phyloP scores from a whole-genome alignment of 2,329 filamentous ascomycete genomes.

The Alternaria sp. region DNA sequence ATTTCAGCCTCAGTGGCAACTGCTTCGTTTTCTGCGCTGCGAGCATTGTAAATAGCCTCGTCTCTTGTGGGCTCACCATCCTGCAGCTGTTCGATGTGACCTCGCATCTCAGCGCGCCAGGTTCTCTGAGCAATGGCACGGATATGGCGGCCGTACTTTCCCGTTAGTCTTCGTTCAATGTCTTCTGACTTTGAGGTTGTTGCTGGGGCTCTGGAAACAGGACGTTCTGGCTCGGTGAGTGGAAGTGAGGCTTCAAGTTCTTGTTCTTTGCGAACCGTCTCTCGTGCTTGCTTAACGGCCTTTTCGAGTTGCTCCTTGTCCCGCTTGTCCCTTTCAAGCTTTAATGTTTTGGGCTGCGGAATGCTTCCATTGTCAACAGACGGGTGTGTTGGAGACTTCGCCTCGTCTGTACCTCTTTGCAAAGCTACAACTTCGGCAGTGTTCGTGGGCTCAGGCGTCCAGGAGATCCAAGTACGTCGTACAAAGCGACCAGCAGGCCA shows the following conservation, averaged over 20 bases:
- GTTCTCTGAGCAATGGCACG: not conserved
- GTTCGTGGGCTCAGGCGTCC: not conserved
- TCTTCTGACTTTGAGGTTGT: not conserved
- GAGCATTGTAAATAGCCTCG: not conserved
- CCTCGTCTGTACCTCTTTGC: not conserved
- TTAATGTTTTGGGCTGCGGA: not conserved
- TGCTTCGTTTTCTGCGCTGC: not conserved
- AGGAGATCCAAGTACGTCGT: slow-evolving; percentile 24
- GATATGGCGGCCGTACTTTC: not conserved
- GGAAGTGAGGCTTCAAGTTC: not conserved
- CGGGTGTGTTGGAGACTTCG: not conserved
- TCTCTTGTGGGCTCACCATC: not conserved
- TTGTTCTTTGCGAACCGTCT: not conserved
- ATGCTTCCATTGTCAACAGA: not conserved
- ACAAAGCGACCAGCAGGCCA: slow-evolving; percentile 29
- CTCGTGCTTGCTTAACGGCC: not conserved
- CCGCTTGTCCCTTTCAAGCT: not conserved
- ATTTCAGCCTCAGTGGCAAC: not conserved
- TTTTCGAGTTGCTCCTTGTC: not conserved
- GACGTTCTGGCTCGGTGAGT: not conserved
- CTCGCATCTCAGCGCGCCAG: not conserved
- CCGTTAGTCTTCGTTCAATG: not conserved
- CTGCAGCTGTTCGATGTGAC: not conserved
- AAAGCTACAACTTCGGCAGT: not conserved
- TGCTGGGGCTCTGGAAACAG: not conserved